Evolutionary conservation across 2,329 filamentous ascomycete genomes (phyloP), one percentile per base, ranked within the genome.

Genomic region (Triangularia verruculosa): DNA sequence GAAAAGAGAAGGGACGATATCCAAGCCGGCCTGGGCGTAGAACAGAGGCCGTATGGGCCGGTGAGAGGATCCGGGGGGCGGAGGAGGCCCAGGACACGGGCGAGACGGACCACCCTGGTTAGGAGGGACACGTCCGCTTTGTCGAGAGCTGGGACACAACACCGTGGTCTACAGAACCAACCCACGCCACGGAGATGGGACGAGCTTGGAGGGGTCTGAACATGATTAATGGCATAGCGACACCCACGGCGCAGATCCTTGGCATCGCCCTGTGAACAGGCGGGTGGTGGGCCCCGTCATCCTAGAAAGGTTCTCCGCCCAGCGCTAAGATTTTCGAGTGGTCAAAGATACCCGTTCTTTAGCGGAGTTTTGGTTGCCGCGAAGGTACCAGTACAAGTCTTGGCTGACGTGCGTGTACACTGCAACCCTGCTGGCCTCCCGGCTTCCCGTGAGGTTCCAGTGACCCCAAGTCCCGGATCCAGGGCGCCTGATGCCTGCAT

Each of bases 21-120:
- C 20, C 59, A 66, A 30, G 3, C 57, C 20, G 62, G 63, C 6
- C 9, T 61, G 9, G 47, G 51, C 8, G 59, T 60, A 15, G 66
- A 66, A 4, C 63, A 67, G 55, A 59, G 61, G 22, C 62, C 60
- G 27, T 70, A 70, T 54, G 58, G 69, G 12, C 66, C 69, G 11
- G 51, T 66, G 11, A 56, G 34, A 13, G 61, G 65, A 27, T 20
- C 32, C 2, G 57, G 62, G 20, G 47, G 60, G 28, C 39, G 63
- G 43, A 62, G 69, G 30, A 67, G 66, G 58, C 64, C 64, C 5
- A 65, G 64, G 34, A 63, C 61, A 17, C 58, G 68, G 25, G 63
- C 63, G 1, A 61, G 69, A 7, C 57, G 66, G 0, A 66, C 69
- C 1, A 60, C 66, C 8, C 43, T 70, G 11, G 65, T 70, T n/a